Evolutionary conservation across 164 flowering plant species (phyloP).

Genomic region (Liquidambar formosana): DNA sequence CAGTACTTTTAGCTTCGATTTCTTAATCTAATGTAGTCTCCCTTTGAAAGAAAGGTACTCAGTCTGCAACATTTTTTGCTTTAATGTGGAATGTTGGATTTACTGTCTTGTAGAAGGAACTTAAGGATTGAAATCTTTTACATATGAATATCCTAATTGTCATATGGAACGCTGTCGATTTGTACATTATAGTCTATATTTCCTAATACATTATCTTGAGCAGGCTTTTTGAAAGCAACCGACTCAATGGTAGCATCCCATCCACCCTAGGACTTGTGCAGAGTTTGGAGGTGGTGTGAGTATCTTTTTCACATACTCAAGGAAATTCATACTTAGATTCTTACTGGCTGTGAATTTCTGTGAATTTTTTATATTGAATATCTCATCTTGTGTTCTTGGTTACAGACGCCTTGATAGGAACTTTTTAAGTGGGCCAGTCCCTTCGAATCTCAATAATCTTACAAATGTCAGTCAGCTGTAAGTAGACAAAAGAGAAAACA

Average conservation of each 20-base stretch:
- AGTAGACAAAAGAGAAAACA: slow-evolving; percentile 14
- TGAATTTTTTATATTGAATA: background rate
- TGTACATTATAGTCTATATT: background rate
- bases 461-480: slow-evolving; percentile 45
- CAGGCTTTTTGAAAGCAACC: slow-evolving; percentile 56
- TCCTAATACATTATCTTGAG: background rate
- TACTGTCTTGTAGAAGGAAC: too few relatives aligned
- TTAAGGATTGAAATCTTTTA: too few relatives aligned
- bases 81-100: too few relatives aligned
- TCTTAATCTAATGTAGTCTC: too few relatives aligned
- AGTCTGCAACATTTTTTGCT: too few relatives aligned
- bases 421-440: slow-evolving; percentile 41
- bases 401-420: slow-evolving; percentile 74
- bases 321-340: background rate
- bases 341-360: background rate
- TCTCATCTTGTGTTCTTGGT: slow-evolving; percentile 11
- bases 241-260: slow-evolving; percentile 43
- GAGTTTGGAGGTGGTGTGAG: slow-evolving; percentile 53
- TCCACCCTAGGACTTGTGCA: slow-evolving; percentile 40
- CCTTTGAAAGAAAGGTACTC: too few relatives aligned
- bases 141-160: background rate
- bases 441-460: slow-evolving; percentile 58
- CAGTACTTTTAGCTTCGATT: too few relatives aligned
- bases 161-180: too few relatives aligned
- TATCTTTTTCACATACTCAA: slow-evolving; percentile 10